Conservation (phyloP, 352 stramenopile species). For the Pythium rhizo-oryzae region DNA sequence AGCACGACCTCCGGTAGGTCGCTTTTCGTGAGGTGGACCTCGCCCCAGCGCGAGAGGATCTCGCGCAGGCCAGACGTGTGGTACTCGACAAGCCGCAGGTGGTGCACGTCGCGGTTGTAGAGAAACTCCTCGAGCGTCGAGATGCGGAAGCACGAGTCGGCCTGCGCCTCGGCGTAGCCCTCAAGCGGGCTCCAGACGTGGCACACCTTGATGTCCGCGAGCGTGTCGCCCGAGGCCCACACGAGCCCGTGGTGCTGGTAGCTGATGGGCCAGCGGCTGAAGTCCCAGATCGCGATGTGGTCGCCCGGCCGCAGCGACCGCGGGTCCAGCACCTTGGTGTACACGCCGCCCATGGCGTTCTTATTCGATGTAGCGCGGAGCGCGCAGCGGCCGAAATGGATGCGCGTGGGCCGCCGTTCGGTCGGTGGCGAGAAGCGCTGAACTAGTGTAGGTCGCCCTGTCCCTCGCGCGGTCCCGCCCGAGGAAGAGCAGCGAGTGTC, state of each 20-base stretch:
- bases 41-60: conserved; percentile 79
- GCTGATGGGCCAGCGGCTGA: conserved; percentile 80
- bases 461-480: too few species aligned
- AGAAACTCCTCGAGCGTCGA: conserved; percentile 87
- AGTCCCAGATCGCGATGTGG: conserved; percentile 88
- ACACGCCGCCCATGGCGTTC: conserved; percentile 64
- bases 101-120: conserved; percentile 53
- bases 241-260: conserved; percentile 90
- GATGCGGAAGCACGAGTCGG: conserved; percentile 87
- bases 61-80: conserved; percentile 82
- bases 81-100: conserved; percentile 85
- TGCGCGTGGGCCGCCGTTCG: too few species aligned
- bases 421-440: too few species aligned
- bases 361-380: background rate
- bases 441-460: too few species aligned
- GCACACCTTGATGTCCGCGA: conserved; percentile 71
- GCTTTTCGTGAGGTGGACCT: conserved; percentile 83
- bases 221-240: conserved; percentile 69
- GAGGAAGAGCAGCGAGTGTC: too few species aligned
- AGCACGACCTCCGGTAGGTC: conserved; percentile 85
- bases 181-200: conserved; percentile 86
- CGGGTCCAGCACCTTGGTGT: conserved; percentile 77
- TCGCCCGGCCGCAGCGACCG: conserved; percentile 77
- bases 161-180: conserved; percentile 72
- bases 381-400: background rate